Base-by-base conservation (phyloP, 2,329 filamentous ascomycete genomes). In the Fusarium subglutinans region DNA sequence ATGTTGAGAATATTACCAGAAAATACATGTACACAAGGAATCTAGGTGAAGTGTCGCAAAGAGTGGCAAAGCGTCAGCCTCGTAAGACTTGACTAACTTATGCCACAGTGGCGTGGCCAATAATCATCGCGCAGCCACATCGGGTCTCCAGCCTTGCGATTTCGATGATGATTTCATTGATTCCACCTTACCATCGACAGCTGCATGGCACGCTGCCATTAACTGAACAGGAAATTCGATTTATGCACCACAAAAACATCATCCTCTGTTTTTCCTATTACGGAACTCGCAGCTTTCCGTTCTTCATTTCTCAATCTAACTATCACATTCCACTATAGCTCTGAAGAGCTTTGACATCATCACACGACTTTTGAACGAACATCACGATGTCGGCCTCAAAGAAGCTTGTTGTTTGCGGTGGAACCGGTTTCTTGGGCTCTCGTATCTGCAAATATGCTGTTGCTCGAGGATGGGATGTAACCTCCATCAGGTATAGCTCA, bases 391-490 rank as follows among this genome's bases (percentile, higher is more conserved):
- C 87, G 60, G 86, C 88, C 74, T 87, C 88, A 74, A 98, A 95
- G 85, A 92, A 91, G 83, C 87, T 99, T 48, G 91, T 98, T 47
- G 95, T 99, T 62, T 97, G 94, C 76, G 96, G 96, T 76, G 96
- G 96, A 68, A 98, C 94, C 83, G 96, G 96, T 40, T 99, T 98
- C 81, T 84, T 99, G 33, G 94, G 94, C 83, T 89, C 87, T 30
- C 90, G 96, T 63, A 98, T 99, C 84, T 98, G 96, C 86, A 96
- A 94, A 86, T 92, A 93, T 61, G 96, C 94, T 50, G 91, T 94
- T 57, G 89, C 91, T 51, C 88, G 95, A 80, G 94, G 95, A 63
- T 98, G 96, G 96, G 90, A 95, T 65, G 96, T 98, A 54, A 96
- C 91, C 28, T 98, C 95, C 11, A 91, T 99, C 79, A 97, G 95